Conservation (phyloP, 73 alveolate species). For the Effrenium voratum region DNA sequence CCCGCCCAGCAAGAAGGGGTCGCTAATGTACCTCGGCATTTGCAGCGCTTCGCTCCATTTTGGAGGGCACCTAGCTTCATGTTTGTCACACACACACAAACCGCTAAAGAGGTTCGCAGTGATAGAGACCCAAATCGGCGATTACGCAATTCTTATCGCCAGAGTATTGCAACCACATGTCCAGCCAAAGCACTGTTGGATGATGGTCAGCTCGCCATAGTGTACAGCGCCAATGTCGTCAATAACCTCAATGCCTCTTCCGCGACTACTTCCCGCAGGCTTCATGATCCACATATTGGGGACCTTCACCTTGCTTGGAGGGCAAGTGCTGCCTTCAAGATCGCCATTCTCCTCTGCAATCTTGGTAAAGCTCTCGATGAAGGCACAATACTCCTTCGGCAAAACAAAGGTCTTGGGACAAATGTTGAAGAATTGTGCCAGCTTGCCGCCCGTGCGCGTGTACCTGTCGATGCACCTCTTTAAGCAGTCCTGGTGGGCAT, state of each 20-base stretch:
- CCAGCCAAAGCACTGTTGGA: constrained; percentile 94
- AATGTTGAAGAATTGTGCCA: constrained; percentile 96
- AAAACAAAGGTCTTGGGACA: constrained; percentile 97
- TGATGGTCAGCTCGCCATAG: constrained; percentile 97
- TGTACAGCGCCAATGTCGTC: constrained; percentile 97
- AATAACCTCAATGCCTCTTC: constrained; percentile 98
- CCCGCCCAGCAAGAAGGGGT: constrained; percentile 98
- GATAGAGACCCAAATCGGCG: too few relatives aligned
- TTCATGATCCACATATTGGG: constrained; percentile 98
- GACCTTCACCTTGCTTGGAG: constrained; percentile 31
- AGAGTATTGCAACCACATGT: neutral
- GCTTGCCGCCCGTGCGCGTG: constrained; percentile 96
- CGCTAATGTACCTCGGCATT: constrained; percentile 96
- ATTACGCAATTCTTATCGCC: too few relatives aligned
- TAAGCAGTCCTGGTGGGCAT: too few relatives aligned
- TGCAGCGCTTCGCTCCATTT: too few relatives aligned
- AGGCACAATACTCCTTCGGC: constrained; percentile 96
- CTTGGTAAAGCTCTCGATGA: constrained; percentile 94
- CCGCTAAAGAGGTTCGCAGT: too few relatives aligned
- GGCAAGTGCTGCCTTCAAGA: constrained; percentile 33
- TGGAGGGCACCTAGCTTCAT: too few relatives aligned
- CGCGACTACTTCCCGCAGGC: constrained; percentile 98
- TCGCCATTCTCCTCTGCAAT: constrained; percentile 96
- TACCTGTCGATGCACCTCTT: constrained; percentile 97
- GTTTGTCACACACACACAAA: too few relatives aligned